Percentiles rank a stretch among this genome's conserved stretches.
Evolutionary conservation across 495 filamentous ascomycete species (phyloP).

Genomic region (Delitschia confertaspora): DNA sequence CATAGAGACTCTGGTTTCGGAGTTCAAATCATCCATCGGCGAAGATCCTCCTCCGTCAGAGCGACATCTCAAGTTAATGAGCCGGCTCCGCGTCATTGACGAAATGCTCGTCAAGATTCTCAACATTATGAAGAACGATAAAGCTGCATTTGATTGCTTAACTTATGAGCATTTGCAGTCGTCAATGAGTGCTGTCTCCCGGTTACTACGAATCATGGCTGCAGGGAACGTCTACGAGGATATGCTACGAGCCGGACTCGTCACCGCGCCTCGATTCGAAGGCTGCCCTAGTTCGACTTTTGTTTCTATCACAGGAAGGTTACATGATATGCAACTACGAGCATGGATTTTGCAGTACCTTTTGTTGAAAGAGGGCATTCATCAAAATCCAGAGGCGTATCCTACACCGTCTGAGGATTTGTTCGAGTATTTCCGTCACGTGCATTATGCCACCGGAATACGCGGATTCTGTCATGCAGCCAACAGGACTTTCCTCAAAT

Average conservation of each 20-base stretch:
- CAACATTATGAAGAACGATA: constrained; percentile 54
- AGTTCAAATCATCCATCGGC: constrained; percentile 59
- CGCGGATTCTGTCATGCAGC: constrained; percentile 80
- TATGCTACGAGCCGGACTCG: constrained; percentile 64
- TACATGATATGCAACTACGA: constrained; percentile 82
- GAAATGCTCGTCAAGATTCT: constrained; percentile 58
- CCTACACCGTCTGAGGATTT: constrained; percentile 56
- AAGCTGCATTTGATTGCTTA: constrained; percentile 66
- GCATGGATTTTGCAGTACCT: constrained; percentile 74
- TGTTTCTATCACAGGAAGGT: constrained; percentile 46
- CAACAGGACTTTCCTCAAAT: constrained; percentile 74
- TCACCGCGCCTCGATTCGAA: constrained; percentile 36
- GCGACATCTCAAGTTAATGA: constrained; percentile 58
- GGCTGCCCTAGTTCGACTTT: constrained; percentile 29
- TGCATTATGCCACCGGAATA: constrained; percentile 80
- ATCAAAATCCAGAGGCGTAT: constrained; percentile 56
- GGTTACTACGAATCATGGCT: constrained; percentile 63
- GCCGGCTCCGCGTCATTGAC: constrained; percentile 68
- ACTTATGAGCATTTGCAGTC: constrained; percentile 65
- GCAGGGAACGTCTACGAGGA: constrained; percentile 74
- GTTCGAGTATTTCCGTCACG: constrained; percentile 61
- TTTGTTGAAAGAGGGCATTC: constrained; percentile 64
- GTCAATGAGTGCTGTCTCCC: constrained; percentile 58
- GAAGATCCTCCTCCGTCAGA: constrained; percentile 49
- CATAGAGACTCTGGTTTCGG: constrained; percentile 68